Percentiles rank a stretch among this genome's conserved stretches.
Evolutionary conservation across 345 rosid species (phyloP).

Genomic region (Pseudoturritis turrita): DNA sequence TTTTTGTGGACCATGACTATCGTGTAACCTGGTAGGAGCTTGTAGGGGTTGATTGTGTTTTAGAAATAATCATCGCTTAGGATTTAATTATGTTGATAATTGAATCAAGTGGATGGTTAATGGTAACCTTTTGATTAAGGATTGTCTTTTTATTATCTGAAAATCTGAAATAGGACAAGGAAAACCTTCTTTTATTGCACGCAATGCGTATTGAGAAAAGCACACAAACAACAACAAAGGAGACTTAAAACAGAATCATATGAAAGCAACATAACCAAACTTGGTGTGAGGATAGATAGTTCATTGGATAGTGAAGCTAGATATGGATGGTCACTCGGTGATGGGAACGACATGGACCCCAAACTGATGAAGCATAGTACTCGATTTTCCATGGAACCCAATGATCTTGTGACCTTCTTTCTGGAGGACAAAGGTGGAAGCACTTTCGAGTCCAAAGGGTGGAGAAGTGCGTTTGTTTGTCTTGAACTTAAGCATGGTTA

Average conservation of each 20-base stretch:
- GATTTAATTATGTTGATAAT: too few relatives aligned
- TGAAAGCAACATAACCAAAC: background rate
- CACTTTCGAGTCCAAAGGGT: background rate
- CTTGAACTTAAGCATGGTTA: conserved; percentile 20
- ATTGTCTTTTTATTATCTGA: background rate
- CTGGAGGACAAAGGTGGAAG: background rate
- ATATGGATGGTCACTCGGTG: background rate
- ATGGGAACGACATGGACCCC: conserved; percentile 13
- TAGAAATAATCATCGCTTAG: too few relatives aligned
- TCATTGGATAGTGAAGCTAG: background rate
- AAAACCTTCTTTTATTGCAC: background rate
- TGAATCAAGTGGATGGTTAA: too few relatives aligned
- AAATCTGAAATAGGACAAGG: background rate
- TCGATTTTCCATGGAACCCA: conserved; percentile 20
- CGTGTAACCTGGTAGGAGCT: too few relatives aligned
- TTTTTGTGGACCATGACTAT: too few relatives aligned
- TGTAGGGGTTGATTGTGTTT: too few relatives aligned
- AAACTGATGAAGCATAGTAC: background rate
- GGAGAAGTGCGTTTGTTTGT: conserved; percentile 5
- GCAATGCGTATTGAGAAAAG: background rate
- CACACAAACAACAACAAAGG: background rate
- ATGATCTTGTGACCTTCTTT: background rate
- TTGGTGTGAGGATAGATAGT: too few relatives aligned
- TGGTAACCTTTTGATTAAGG: too few relatives aligned
- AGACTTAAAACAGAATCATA: background rate